Conservation (phyloP, 129 eudicot species). For the Smallanthus sonchifolius region DNA sequence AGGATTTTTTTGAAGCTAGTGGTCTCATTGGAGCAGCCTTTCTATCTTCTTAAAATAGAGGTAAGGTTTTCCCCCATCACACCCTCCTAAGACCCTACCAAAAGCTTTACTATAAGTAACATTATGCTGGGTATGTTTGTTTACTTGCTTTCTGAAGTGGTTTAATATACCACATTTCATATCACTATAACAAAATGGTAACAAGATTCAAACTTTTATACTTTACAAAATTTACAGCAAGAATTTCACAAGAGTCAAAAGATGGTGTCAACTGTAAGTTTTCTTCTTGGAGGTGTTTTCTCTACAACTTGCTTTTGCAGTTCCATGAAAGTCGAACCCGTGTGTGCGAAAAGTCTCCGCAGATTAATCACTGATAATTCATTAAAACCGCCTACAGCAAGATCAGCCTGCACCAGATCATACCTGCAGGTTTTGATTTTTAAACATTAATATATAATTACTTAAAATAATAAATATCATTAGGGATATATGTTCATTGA, state of each 20-base stretch:
- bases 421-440: constrained; percentile 53
- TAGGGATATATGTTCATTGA: not conserved
- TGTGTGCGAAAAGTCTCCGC: constrained; percentile 70
- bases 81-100: no score
- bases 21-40: no score
- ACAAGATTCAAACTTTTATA: constrained; percentile 5
- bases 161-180: no score
- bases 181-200: not conserved
- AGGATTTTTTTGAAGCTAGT: no score
- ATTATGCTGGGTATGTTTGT: no score
- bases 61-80: no score
- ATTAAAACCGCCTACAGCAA: constrained; percentile 74
- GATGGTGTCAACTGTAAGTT: constrained; percentile 72
- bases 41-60: no score
- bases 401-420: constrained; percentile 88
- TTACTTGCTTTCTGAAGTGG: no score
- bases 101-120: no score
- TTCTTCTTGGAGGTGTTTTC: constrained; percentile 65
- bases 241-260: constrained; percentile 32
- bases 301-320: constrained; percentile 71
- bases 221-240: constrained; percentile 33
- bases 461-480: not conserved
- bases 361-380: constrained; percentile 90
- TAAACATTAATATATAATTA: not conserved
- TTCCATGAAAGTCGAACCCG: constrained; percentile 81